A percentile compares a stretch with the other conserved stretches of the same genome.
Evolutionary conservation across 495 filamentous ascomycete genomes (phyloP).

Genomic region (Aspergillus baeticus): DNA sequence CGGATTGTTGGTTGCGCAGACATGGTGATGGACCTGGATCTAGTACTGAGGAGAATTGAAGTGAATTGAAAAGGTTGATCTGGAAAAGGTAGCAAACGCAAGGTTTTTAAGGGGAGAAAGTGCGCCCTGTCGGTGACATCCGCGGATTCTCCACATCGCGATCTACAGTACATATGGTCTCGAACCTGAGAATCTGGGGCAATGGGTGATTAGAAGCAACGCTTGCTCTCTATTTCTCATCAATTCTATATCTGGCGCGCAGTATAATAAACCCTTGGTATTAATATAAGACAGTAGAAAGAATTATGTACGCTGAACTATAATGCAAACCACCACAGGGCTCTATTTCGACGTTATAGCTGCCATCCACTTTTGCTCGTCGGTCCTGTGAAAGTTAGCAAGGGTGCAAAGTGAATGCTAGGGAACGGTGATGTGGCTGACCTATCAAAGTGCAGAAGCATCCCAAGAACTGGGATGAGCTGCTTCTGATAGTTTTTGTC

Average conservation of each 20-base stretch:
- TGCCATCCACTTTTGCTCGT: slow-evolving; percentile 87
- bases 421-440: slow-evolving; percentile 39
- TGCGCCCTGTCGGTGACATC: slow-evolving; percentile 7
- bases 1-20: slow-evolving; percentile 43
- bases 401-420: neutral
- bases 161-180: neutral
- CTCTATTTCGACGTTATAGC: slow-evolving; percentile 62
- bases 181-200: neutral
- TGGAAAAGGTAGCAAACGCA: neutral
- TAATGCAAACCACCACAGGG: neutral
- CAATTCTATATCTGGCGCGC: neutral
- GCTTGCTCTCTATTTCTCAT: neutral
- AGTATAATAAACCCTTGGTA: neutral
- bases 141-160: neutral
- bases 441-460: slow-evolving; percentile 89
- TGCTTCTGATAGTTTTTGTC: slow-evolving; percentile 89
- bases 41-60: neutral
- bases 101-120: neutral
- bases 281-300: slow-evolving; percentile 6
- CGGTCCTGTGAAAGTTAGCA: slow-evolving; percentile 52
- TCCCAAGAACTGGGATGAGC: slow-evolving; percentile 86
- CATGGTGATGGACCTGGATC: slow-evolving; percentile 21
- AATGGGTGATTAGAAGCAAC: neutral
- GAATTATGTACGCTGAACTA: slow-evolving; percentile 1
- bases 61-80: neutral